Evolutionary conservation across 2,329 filamentous ascomycete species (phyloP), one percentile per base, ranked within the genome.

Genomic region (Fusarium beomiforme): DNA sequence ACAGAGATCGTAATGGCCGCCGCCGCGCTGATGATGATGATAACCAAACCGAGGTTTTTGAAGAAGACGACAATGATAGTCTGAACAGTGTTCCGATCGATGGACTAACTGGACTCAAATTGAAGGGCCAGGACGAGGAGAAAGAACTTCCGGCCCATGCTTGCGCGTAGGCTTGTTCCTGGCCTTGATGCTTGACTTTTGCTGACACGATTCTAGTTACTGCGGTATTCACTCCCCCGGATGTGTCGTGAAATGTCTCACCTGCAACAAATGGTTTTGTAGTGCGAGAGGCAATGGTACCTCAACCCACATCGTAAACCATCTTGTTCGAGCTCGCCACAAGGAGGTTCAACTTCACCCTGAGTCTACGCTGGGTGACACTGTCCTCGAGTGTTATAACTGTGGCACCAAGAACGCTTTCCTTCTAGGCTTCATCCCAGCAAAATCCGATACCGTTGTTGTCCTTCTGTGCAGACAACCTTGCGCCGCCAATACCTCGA

Each of bases 361-460:
- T 11, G 91, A 92, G 74, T 98, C 96, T 21, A 91, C 94, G 11
- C 90, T 99, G 14, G 96, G 96, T 71, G 97, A 99, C 79, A 99
- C 96, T 2, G 93, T 97, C 39, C 88, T 99, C 69, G 96, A 99
- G 85, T 99, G 96, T 84, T 99, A 99, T 85, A 98, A 98, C 83
- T 99, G 96, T 81, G 96, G 95, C 49, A 98, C 94, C n/a, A 98
- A 98, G 84, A 99, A 99, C 80, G 95, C 98, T 51, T 99, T 99
- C 76, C 87, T 98, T 37, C 91, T 99, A 31, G 96, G 96, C 10
- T 99, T 99, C 80, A 99, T 99, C 75, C 97, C 96, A 13, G 96
- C 96, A 61, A 99, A 99, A 80, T 98, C 96, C 14, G 97, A 99
- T 78, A 98, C 96, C 0, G 96, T 99, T 31, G 97, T 99, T 11